Percentiles rank a stretch among this genome's conserved stretches.
These are phyloP conservation scores for Coprinopsis strossmayeri DNA, from an alignment of 768 basidiomycete genomes.

Conservation along the genomic window DNA sequence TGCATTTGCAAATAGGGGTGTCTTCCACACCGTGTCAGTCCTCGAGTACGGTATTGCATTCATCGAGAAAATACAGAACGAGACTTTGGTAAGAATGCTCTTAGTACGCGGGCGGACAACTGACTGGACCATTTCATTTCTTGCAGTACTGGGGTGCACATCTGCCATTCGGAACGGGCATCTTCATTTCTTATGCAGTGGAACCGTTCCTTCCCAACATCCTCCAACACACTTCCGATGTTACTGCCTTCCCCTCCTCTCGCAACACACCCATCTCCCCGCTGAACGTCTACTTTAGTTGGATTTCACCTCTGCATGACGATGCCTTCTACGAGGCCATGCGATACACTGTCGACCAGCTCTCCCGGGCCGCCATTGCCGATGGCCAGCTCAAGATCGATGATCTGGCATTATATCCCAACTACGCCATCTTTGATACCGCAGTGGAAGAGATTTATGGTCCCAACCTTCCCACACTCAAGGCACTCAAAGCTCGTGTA, in stretches of 20 bases:
- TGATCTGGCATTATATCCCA: constrained; percentile 48
- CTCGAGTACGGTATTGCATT: constrained; percentile 26
- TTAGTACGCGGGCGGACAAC: too few species aligned
- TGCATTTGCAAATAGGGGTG: constrained; percentile 17
- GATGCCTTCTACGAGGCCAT: constrained; percentile 32
- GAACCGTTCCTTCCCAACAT: constrained; percentile 43
- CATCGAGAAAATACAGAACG: constrained; percentile 35
- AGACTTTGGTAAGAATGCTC: constrained; percentile 26
- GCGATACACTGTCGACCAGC: constrained; percentile 28
- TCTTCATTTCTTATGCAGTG: constrained; percentile 38
- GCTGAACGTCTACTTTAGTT: constrained; percentile 41
- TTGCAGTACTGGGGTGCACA: constrained; percentile 38
- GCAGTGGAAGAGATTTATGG: constrained; percentile 47
- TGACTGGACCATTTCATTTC: too few species aligned
- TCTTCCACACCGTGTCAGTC: constrained; percentile 39
- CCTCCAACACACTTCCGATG: constrained; percentile 28
- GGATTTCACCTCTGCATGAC: constrained; percentile 34
- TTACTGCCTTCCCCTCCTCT: constrained; percentile 43
- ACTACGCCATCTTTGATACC: constrained; percentile 53
- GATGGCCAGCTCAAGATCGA: constrained; percentile 31
- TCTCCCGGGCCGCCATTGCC: constrained; percentile 31
- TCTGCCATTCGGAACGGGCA: constrained; percentile 21
- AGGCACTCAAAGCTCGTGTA: constrained; percentile 32
- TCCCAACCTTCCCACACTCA: constrained; percentile 33
- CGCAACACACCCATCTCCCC: constrained; percentile 34